These are phyloP conservation scores for Daldinia sp. DNA, from an alignment of 2,329 filamentous ascomycete genomes.

Conservation along the genomic window DNA sequence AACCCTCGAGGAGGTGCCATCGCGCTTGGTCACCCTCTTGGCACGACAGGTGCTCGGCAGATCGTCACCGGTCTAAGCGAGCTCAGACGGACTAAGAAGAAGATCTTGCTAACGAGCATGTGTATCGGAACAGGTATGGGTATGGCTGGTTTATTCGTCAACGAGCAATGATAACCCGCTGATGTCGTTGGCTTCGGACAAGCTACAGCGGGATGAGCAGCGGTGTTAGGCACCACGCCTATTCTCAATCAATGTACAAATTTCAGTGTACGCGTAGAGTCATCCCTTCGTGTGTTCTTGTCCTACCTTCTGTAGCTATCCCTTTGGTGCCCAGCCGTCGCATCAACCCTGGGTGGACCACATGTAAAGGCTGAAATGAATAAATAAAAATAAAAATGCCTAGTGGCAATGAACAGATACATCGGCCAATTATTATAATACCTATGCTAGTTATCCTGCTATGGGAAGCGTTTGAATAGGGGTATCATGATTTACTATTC, in stretches of 20 bases:
- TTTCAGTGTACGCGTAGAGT: no score
- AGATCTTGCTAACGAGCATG: slow-evolving; percentile 92
- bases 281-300: no score
- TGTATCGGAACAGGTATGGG: slow-evolving; percentile 77
- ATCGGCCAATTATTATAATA: no score
- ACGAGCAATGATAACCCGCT: slow-evolving; percentile 56
- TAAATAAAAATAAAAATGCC: no score
- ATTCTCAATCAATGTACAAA: background rate
- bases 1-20: slow-evolving; percentile 85
- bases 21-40: slow-evolving; percentile 83
- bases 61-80: slow-evolving; percentile 92
- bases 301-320: no score
- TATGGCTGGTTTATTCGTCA: slow-evolving; percentile 73
- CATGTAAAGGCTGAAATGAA: no score
- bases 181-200: background rate
- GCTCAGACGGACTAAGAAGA: slow-evolving; percentile 84
- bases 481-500: slow-evolving; percentile 20
- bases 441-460: background rate
- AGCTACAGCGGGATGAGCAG: background rate
- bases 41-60: slow-evolving; percentile 78
- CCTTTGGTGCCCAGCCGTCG: no score
- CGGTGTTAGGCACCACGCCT: background rate
- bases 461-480: background rate
- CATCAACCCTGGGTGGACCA: no score
- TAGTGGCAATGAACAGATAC: no score